Base-by-base conservation (phyloP, 83 land plant genomes). In the Thuja plicata region DNA sequence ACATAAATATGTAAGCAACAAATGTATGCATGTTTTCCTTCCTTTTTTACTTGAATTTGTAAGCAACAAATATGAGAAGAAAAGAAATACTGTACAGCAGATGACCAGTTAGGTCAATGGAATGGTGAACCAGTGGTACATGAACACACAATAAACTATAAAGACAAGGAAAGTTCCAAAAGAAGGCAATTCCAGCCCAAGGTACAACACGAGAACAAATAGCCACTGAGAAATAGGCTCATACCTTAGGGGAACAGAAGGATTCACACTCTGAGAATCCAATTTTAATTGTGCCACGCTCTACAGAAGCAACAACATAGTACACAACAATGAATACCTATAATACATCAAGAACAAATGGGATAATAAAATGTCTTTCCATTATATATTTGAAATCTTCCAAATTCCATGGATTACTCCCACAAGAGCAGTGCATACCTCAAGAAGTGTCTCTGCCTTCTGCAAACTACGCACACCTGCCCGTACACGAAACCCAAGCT, bases 401-500 rank as follows among this genome's bases (percentile, higher is more conserved):
- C 15, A 11, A 46, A 83, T 45, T 8, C 55, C 48, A 8, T 46
- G 54, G 30, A 83, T n/a, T 0, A 45, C 8, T 50, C n/a, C 55
- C 41, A 21, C 79, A 84, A 73, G 32, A 57, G 87, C 37, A 52
- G 73, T 21, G 40, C 91, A 46, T 89, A 98, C 99, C 91, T 93
- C 90, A n/a, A 97, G 90, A 27, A 98, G 91, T 46, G 92, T 24
- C 89, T 93, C 90, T 81, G 95, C 99, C 91, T 91, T 94, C 89
- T 94, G 94, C 54, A 89, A 78, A 89, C 90, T 95, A 80, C 99
- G 89, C 3, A 96, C 96, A 54, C 99, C 94, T 40, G 99, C 99
- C 87, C 97, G 93, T 19, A 98, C 99, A 88, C 90, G 92, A 82
- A 95, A 97, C 8, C 99, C 99, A 73, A 96, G 94, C 90, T 95